phyloP scores from a whole-genome alignment of 768 basidiomycete species.

The Lentinula lateritia region DNA sequence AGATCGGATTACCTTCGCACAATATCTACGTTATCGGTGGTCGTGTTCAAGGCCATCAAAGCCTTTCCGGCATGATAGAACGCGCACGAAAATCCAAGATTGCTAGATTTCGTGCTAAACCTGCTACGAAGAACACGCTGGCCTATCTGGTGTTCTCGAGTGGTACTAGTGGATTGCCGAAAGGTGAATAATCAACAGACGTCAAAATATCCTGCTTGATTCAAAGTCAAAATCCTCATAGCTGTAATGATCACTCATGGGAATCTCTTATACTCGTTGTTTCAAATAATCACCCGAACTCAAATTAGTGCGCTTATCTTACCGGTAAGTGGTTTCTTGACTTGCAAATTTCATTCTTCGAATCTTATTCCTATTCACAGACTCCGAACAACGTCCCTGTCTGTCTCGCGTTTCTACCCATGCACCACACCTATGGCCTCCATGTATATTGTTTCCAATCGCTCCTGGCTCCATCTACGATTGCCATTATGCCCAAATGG shows the following conservation, averaged over 20 bases:
- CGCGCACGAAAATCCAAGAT: constrained; percentile 29
- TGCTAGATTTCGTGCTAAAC: constrained; percentile 35
- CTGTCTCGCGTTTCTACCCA: constrained; percentile 53
- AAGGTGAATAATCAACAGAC: constrained; percentile 37
- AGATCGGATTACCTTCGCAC: constrained; percentile 28
- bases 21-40: constrained; percentile 50
- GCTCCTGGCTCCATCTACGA: constrained; percentile 39
- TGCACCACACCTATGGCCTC: constrained; percentile 67
- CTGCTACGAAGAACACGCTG: constrained; percentile 46
- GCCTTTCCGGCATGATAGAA: constrained; percentile 40
- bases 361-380: not conserved
- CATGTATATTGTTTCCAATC: constrained; percentile 44
- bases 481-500: constrained; percentile 59
- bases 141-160: constrained; percentile 75
- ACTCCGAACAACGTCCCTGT: constrained; percentile 41
- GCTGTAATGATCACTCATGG: constrained; percentile 74
- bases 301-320: constrained; percentile 27
- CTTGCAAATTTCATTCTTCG: not conserved
- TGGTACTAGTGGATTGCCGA: constrained; percentile 72
- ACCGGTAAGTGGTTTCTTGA: constrained; percentile 24
- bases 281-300: constrained; percentile 28
- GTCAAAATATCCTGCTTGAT: no score
- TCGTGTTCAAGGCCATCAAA: constrained; percentile 29
- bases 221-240: constrained; percentile 16
- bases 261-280: constrained; percentile 44